A percentile compares a stretch with the other conserved stretches of the same genome.
Conservation (phyloP, 2,329 filamentous ascomycete species). For the Fusarium austroafricanum region DNA sequence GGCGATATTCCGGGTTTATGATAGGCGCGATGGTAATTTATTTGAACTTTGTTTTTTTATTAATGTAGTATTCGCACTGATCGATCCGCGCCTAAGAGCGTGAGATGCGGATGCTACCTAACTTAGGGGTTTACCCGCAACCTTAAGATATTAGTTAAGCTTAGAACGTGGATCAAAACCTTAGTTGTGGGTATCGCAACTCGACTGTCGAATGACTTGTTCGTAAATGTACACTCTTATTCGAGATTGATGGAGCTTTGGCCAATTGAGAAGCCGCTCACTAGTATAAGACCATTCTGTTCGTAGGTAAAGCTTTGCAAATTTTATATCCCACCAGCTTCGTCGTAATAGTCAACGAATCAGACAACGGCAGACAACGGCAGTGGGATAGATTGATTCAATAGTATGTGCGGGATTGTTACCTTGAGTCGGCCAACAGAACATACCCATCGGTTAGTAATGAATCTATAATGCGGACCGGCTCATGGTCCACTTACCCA, state of each 20-base stretch:
- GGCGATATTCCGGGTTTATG: neutral
- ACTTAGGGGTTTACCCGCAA: neutral
- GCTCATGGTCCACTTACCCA: neutral
- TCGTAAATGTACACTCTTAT: neutral
- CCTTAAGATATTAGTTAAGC: neutral
- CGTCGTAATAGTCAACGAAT: constrained; percentile 1
- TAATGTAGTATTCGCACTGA: neutral
- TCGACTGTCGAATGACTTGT: neutral
- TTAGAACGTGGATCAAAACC: neutral
- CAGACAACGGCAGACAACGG: neutral
- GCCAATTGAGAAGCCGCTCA: too few relatives aligned
- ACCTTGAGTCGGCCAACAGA: neutral
- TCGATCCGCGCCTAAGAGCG: neutral
- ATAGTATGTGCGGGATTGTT: neutral
- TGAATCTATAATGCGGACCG: neutral
- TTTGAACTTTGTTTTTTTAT: neutral
- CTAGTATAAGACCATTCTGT: neutral
- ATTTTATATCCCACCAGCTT: neutral
- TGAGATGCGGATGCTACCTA: neutral
- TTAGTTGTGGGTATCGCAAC: neutral
- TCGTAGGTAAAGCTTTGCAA: neutral
- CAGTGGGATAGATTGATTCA: neutral
- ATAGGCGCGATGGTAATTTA: neutral
- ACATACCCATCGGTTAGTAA: neutral
- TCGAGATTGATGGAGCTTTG: neutral